Base-by-base conservation (phyloP, 768 basidiomycete genomes). In the Ephemerocybe angulata region DNA sequence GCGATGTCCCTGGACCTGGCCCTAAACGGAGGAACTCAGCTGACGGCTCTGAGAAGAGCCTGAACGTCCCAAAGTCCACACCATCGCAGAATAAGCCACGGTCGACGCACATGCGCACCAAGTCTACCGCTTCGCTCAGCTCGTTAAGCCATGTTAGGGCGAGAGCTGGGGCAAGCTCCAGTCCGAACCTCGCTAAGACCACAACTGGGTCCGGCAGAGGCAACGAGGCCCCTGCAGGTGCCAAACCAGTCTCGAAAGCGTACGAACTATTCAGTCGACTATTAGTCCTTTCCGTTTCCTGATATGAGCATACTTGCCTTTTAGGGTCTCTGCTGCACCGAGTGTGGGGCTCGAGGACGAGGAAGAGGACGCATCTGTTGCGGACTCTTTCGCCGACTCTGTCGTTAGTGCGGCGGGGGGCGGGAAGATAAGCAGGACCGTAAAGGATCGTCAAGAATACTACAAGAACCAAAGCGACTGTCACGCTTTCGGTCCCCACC, bases 401-500 rank as follows among this genome's bases (percentile, higher is more conserved):
- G 70, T 72, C 4, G 42, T 51, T 51, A 56, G 6, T 44, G 41
- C 42, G 46, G 27, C 35, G 42, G 54, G 19, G 69, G 72, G 54
- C 73, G 63, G 64, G 52, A 63, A 69, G 43, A 75, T 79, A 35
- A 80, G 83, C 33, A 82, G 84, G 54, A 80, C 74, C 22, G 86
- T 86, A 69, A 67, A 71, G 7, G 85, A 87, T 59, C 82, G 87
- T 27, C 76, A 82, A 33, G 75, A 83, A 61, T 84, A 84, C 65
- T 82, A 85, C 65, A 77, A 79, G 57, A 81, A 84, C 56, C 81
- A 88, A 59, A 71, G 82, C 4, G 76, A 82, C 46, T 84, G 84
- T 56, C 76, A 76, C 27, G 73, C 74, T 8, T 66, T 86, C 43
- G 84, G 86, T 54, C 75, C 80, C 1, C 77, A 81, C 66, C 74